These are phyloP conservation scores for Geranium brycei DNA, from an alignment of 345 rosid species.

Conservation along the genomic window DNA sequence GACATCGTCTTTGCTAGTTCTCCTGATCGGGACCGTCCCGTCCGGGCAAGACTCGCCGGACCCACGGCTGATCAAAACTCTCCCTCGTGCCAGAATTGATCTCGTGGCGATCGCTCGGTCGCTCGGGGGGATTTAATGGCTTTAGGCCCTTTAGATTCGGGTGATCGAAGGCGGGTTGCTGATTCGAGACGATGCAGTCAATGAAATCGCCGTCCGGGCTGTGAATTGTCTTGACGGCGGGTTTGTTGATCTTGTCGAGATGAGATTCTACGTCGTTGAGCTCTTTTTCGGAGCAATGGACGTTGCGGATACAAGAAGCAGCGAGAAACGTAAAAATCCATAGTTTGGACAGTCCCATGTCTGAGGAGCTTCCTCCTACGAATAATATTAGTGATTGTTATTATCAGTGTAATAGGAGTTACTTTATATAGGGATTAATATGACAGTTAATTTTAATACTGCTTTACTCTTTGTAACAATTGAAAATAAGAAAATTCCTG, in stretches of 20 bases:
- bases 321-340: conserved; percentile 27
- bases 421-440: too few species aligned
- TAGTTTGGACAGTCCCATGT: conserved; percentile 23
- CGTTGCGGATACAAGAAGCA: conserved; percentile 31
- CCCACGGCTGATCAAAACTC: conserved; percentile 65
- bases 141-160: conserved; percentile 51
- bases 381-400: too few species aligned
- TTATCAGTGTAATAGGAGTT: too few species aligned
- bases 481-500: too few species aligned
- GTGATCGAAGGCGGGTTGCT: conserved; percentile 91
- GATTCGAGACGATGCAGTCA: conserved; percentile 68
- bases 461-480: too few species aligned
- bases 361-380: conserved; percentile 19
- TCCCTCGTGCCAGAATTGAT: conserved; percentile 18
- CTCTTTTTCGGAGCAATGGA: conserved; percentile 35
- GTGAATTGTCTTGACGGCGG: conserved; percentile 76
- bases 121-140: conserved; percentile 67
- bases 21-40: conserved; percentile 87
- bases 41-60: conserved; percentile 77
- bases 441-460: too few species aligned
- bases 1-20: conserved; percentile 76
- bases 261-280: conserved; percentile 38
- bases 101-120: conserved; percentile 37
- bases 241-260: conserved; percentile 76
- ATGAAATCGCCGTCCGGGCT: conserved; percentile 78